phyloP scores from a whole-genome alignment of 805 yeast genomes.

The Ogataea polymorpha region DNA sequence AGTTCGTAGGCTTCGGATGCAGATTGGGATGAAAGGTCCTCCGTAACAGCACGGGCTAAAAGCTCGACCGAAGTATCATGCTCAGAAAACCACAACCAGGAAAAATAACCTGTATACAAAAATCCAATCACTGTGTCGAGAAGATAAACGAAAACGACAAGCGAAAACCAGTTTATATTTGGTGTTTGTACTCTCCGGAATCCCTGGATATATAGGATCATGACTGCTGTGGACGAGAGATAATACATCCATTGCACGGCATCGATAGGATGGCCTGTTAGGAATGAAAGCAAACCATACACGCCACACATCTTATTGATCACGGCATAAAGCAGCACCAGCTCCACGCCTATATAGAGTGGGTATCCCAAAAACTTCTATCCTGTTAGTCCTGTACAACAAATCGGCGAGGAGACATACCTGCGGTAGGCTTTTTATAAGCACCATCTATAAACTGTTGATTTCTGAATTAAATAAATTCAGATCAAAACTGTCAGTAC shows the following conservation, averaged over 20 bases:
- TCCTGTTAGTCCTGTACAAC: constrained; percentile 2
- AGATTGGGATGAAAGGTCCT: constrained; percentile 45
- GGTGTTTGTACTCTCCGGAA: constrained; percentile 49
- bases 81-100: constrained; percentile 65
- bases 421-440: constrained; percentile 19
- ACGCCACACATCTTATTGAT: constrained; percentile 87
- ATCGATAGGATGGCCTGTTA: constrained; percentile 86
- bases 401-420: constrained; percentile 13
- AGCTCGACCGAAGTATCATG: constrained; percentile 9
- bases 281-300: constrained; percentile 79
- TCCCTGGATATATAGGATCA: constrained; percentile 67
- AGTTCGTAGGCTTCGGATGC: constrained; percentile 61
- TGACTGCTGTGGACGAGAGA: constrained; percentile 54
- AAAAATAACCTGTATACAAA: constrained; percentile 71
- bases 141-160: constrained; percentile 59
- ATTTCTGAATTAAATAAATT: not conserved
- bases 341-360: constrained; percentile 82
- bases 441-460: constrained; percentile 8
- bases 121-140: constrained; percentile 66
- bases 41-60: constrained; percentile 5
- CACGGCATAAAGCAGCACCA: constrained; percentile 69
- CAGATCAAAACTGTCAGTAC: constrained; percentile 2
- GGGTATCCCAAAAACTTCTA: constrained; percentile 45
- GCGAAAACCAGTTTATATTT: constrained; percentile 57
- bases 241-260: constrained; percentile 82